Evolutionary conservation across 164 flowering plant species (phyloP).

Genomic region (Nelumbo lutea): DNA sequence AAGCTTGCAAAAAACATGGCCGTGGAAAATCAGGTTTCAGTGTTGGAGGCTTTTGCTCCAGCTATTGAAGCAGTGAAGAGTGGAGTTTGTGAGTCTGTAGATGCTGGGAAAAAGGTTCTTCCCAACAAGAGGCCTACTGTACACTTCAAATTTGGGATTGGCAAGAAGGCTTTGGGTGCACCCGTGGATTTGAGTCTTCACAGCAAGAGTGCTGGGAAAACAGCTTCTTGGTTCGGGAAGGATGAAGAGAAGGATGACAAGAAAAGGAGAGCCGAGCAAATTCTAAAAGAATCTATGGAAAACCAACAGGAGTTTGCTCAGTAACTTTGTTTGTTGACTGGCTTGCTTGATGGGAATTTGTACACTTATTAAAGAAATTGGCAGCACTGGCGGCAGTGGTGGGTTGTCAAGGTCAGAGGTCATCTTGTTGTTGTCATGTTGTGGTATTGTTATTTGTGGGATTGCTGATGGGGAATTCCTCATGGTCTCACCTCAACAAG

Average conservation of each 20-base stretch:
- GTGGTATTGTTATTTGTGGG: slow-evolving; percentile 14
- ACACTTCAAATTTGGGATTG: slow-evolving; percentile 45
- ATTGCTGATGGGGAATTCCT: slow-evolving; percentile 5
- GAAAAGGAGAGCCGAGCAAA: slow-evolving; percentile 88
- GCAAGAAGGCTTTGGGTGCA: slow-evolving; percentile 50
- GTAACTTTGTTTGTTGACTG: slow-evolving; percentile 39
- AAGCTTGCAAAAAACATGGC: slow-evolving; percentile 22
- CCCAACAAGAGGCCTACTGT: slow-evolving; percentile 52
- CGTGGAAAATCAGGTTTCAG: slow-evolving; percentile 35
- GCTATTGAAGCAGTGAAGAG: slow-evolving; percentile 64
- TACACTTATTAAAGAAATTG: slow-evolving; percentile 15
- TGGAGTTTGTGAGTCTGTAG: slow-evolving; percentile 37
- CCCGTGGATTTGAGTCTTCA: slow-evolving; percentile 46
- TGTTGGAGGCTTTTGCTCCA: slow-evolving; percentile 73
- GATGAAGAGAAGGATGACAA: slow-evolving; percentile 83
- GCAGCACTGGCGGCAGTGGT: slow-evolving; percentile 13
- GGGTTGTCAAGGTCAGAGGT: slow-evolving; percentile 10
- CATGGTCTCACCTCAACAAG: slow-evolving; percentile 19
- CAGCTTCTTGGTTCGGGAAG: slow-evolving; percentile 31
- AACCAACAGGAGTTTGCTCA: slow-evolving; percentile 76
- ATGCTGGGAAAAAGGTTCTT: slow-evolving; percentile 33
- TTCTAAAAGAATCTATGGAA: slow-evolving; percentile 79
- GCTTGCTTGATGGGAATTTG: slow-evolving; percentile 15
- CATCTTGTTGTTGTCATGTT: slow-evolving; percentile 13
- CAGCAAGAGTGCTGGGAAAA: slow-evolving; percentile 29